Base-by-base conservation (phyloP, 495 filamentous ascomycete genomes). In the Diplogelasinospora grovesii region DNA sequence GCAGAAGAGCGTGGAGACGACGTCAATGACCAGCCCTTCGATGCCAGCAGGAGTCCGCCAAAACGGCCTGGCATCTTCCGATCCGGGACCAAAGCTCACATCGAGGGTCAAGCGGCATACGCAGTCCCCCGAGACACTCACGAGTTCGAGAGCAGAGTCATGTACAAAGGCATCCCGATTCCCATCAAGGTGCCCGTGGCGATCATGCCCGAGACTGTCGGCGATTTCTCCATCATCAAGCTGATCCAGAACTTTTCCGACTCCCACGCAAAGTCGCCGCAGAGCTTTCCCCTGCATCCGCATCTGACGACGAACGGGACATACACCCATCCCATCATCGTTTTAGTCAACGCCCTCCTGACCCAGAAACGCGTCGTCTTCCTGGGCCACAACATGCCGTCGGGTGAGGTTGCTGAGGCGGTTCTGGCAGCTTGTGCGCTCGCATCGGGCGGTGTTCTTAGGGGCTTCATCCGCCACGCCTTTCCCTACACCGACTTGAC, bases 401-500 rank as follows among this genome's bases (percentile, higher is more conserved):
- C 90, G 2, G 85, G 86, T 2, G 87, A 94, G 54, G 92, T 98
- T 8, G 92, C 89, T 5, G 90, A 97, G 64, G 89, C 92, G 3
- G 92, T 98, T 5, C 73, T 98, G 0, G 92, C 86, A 2, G 88
- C 90, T 1, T 97, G 90, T 60, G 86, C 92, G 4, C 74, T 99
- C 22, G 89, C 85, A 15, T 95, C 88, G 18, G 93, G 92, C n/a
- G 92, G 93, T 16, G 71, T 95, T n/a, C 69, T 99, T 13, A 70
- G 87, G 28, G 92, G 93, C 16, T 97, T 97, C 63, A 95, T 89
- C 14, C 79, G 92, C n/a, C 86, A 95, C 66, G 93, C 93, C 10
- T 99, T 99, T 56, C 92, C 92, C 5, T 99, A 99, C 57, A 99
- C 92, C 5, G 92, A 99, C 61, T 73, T 99, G 15, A 94, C 87